Evolutionary conservation across 2,329 filamentous ascomycete genomes (phyloP).

Genomic region (Chrysoporthe austroafricana): DNA sequence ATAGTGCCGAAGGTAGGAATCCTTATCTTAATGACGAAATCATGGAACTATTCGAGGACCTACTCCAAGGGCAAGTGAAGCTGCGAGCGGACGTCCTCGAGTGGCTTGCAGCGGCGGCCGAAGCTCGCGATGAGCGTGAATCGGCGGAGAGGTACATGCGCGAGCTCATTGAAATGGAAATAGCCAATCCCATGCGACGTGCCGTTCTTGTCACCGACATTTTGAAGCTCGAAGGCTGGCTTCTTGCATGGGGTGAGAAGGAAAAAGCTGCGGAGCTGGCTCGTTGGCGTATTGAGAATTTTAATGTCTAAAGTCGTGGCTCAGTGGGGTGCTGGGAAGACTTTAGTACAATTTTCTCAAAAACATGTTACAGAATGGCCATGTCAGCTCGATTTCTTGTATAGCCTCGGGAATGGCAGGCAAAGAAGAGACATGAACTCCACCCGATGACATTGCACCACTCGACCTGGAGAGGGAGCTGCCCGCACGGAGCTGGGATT

Average conservation of each 20-base stretch:
- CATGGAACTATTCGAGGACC: conserved; percentile 5
- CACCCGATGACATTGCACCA: not conserved
- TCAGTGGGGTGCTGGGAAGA: not conserved
- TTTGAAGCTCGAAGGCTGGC: conserved; percentile 18
- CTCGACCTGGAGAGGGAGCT: not conserved
- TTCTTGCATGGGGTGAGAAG: conserved; percentile 6
- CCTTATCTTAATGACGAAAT: conserved; percentile 15
- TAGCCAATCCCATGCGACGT: not conserved
- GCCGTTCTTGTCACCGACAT: not conserved
- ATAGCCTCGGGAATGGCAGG: not conserved
- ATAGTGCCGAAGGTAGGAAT: conserved; percentile 3
- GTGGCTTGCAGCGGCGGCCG: conserved; percentile 14
- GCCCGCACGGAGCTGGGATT: too few species aligned
- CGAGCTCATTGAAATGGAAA: conserved; percentile 10
- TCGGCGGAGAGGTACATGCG: conserved; percentile 19
- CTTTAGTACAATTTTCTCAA: not conserved
- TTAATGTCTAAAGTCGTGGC: not conserved
- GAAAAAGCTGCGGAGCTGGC: conserved; percentile 19
- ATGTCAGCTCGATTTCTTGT: not conserved
- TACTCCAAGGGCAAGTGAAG: not conserved
- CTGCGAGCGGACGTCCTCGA: conserved; percentile 1
- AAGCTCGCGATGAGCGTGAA: conserved; percentile 8
- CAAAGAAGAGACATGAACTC: not conserved
- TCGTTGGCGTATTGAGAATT: not conserved
- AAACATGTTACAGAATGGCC: not conserved